Evolutionary conservation across 1,139 yeast genomes (phyloP).

Genomic region (Debaryomyces robertsiae): DNA sequence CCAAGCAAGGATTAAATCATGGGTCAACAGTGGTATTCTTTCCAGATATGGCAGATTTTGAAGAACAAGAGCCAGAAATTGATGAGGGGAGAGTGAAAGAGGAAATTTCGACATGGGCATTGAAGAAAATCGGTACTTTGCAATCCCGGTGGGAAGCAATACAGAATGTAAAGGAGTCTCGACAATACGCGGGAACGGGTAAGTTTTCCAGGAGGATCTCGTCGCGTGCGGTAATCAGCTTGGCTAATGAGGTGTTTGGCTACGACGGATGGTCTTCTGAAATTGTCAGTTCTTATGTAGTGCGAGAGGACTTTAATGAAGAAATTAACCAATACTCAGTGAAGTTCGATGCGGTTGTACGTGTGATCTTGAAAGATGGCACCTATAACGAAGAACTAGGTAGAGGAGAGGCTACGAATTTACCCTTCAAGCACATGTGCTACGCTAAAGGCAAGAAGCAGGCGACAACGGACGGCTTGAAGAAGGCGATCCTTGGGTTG

Average conservation of each 20-base stretch:
- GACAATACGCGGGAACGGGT: constrained; percentile 10
- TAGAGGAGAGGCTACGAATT: constrained; percentile 37
- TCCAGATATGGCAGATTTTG: constrained; percentile 27
- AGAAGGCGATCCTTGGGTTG: constrained; percentile 39
- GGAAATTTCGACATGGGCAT: constrained; percentile 31
- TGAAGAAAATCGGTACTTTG: constrained; percentile 36
- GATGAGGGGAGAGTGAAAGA: constrained; percentile 2
- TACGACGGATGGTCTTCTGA: constrained; percentile 65
- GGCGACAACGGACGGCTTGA: constrained; percentile 53
- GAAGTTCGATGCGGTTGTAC: constrained; percentile 29
- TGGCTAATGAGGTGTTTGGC: constrained; percentile 71
- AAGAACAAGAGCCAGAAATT: constrained; percentile 7
- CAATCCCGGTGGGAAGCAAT: constrained; percentile 36
- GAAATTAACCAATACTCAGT: constrained; percentile 23
- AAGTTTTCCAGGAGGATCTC: constrained; percentile 17
- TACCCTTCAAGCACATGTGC: constrained; percentile 39
- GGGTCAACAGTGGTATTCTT: constrained; percentile 26
- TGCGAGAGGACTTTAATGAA: constrained; percentile 22
- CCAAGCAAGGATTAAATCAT: constrained; percentile 1
- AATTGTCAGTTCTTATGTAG: constrained; percentile 36
- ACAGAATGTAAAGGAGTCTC: constrained; percentile 22
- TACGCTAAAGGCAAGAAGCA: constrained; percentile 52
- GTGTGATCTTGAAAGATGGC: constrained; percentile 53
- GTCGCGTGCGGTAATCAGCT: constrained; percentile 37
- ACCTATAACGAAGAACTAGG: constrained; percentile 44